These are phyloP conservation scores for Alternaria longipes DNA, from an alignment of 2,329 filamentous ascomycete genomes.

Conservation along the genomic window DNA sequence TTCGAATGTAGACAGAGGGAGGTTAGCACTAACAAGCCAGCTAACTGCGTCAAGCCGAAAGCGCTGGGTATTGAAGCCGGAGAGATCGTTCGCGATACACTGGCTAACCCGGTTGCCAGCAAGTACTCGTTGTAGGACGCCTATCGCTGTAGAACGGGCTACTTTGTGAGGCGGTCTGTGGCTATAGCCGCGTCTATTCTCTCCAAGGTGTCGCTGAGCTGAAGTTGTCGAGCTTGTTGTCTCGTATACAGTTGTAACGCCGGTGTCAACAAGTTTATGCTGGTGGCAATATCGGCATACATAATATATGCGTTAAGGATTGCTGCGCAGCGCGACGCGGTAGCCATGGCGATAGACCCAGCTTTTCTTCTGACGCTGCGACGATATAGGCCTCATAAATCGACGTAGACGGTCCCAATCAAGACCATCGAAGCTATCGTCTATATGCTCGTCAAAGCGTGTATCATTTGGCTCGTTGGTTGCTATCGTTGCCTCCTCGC, in stretches of 20 bases:
- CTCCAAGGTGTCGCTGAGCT: neutral
- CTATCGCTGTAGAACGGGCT: neutral
- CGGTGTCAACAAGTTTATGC: neutral
- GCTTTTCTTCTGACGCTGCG: neutral
- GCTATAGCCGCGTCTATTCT: neutral
- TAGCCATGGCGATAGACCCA: neutral
- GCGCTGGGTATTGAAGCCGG: neutral
- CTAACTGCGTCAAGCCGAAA: neutral
- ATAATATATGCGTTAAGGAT: neutral
- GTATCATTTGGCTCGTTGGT: neutral
- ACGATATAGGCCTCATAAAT: neutral
- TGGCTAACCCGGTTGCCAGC: neutral
- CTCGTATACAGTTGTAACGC: neutral
- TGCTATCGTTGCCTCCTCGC: neutral
- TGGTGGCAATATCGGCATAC: neutral
- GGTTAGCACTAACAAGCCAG: neutral
- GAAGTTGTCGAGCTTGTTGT: neutral
- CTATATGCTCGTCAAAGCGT: neutral
- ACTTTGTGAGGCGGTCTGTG: neutral
- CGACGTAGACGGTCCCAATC: neutral
- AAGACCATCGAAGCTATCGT: neutral
- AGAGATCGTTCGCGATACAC: neutral
- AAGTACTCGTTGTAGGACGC: neutral
- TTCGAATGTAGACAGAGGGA: neutral
- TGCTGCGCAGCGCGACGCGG: neutral